Percentiles rank a stretch among this genome's conserved stretches.
Conservation (phyloP, 192 early-diverging fungal genomes). For the Anaeromyces robustus region DNA sequence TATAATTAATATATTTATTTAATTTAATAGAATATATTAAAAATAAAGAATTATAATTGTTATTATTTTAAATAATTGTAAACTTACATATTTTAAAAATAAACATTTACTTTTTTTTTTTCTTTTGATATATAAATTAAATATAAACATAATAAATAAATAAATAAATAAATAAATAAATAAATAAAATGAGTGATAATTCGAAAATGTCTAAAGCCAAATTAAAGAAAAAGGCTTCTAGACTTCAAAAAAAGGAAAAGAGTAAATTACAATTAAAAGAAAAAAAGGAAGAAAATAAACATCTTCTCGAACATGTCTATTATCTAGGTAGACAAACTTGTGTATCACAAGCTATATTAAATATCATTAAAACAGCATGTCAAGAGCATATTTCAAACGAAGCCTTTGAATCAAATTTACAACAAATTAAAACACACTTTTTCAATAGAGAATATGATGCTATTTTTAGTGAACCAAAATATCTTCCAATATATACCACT, state of each 20-base stretch:
- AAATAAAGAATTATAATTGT: too few relatives aligned
- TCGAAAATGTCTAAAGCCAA: neutral
- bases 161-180: neutral
- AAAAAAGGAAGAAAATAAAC: neutral
- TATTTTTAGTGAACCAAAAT: conserved; percentile 58
- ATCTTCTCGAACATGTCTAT: neutral
- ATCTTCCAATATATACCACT: conserved; percentile 70
- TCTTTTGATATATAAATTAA: too few relatives aligned
- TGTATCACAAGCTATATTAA: neutral
- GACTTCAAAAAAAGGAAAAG: neutral
- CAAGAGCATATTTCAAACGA: neutral
- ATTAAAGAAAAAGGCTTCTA: neutral
- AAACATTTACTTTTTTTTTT: too few relatives aligned
- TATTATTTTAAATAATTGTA: too few relatives aligned
- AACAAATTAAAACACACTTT: conserved; percentile 70
- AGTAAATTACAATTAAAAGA: neutral
- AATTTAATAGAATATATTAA: too few relatives aligned
- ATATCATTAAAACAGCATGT: neutral
- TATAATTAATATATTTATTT: too few relatives aligned
- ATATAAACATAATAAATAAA: too few relatives aligned
- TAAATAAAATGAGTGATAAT: neutral
- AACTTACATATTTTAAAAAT: too few relatives aligned
- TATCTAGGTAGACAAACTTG: neutral
- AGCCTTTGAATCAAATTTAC: conserved; percentile 36
- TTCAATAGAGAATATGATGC: conserved; percentile 61